phyloP scores from a whole-genome alignment of 1,139 yeast genomes.

The Eremothecium gossypii region DNA sequence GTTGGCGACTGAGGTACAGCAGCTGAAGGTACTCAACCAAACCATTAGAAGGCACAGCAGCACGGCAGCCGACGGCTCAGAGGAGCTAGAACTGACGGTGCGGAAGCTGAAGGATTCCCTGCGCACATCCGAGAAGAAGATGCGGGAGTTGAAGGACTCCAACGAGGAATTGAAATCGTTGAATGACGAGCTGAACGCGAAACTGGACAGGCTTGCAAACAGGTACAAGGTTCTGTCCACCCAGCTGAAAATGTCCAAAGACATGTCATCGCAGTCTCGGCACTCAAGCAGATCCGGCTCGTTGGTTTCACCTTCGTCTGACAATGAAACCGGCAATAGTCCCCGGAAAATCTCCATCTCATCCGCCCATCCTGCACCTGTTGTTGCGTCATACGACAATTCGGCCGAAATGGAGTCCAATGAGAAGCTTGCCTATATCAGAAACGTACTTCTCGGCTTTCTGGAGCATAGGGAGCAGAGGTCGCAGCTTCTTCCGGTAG shows the following conservation, averaged over 20 bases:
- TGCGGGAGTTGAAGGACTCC: slow-evolving; percentile 47
- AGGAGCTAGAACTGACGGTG: slow-evolving; percentile 27
- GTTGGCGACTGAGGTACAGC: slow-evolving; percentile 29
- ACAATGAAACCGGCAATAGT: not conserved
- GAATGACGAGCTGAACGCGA: slow-evolving; percentile 59
- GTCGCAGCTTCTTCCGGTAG: slow-evolving; percentile 72
- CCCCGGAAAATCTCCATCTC: not conserved
- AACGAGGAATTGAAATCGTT: slow-evolving; percentile 51
- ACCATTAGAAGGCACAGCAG: slow-evolving; percentile 21
- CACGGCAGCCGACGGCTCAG: slow-evolving; percentile 21
- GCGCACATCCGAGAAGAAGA: slow-evolving; percentile 40
- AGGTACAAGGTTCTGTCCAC: slow-evolving; percentile 52
- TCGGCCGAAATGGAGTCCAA: slow-evolving; percentile 22
- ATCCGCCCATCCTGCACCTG: not conserved
- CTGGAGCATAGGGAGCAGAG: slow-evolving; percentile 90
- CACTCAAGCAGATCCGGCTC: not conserved
- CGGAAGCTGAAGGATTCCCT: slow-evolving; percentile 46
- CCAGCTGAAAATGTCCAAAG: slow-evolving; percentile 40
- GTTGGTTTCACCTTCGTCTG: not conserved
- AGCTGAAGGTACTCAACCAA: slow-evolving; percentile 18
- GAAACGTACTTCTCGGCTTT: slow-evolving; percentile 81
- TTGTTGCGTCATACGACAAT: not conserved
- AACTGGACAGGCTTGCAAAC: slow-evolving; percentile 56
- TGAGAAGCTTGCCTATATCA: slow-evolving; percentile 62
- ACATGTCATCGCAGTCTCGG: slow-evolving; percentile 18